phyloP scores from a whole-genome alignment of 352 stramenopile genomes.

The Hyaloperonospora arabidopsidis region DNA sequence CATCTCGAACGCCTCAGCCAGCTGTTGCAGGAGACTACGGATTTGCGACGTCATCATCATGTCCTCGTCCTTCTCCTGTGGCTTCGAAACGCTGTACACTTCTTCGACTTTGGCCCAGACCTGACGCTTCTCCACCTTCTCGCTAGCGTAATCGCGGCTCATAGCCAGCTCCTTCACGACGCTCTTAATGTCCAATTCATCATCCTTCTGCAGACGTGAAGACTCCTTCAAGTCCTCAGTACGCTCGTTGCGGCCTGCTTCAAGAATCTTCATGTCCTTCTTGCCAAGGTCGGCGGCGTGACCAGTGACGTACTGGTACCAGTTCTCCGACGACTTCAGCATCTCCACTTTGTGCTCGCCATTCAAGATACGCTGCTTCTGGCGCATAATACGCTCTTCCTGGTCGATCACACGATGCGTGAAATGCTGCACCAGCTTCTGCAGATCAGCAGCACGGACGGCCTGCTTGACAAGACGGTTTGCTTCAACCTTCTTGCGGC shows the following conservation, averaged over 20 bases:
- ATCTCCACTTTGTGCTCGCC: constrained; percentile 87
- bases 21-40: constrained; percentile 74
- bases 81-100: constrained; percentile 73
- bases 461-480: constrained; percentile 81
- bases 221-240: constrained; percentile 73
- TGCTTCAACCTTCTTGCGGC: constrained; percentile 81
- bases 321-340: constrained; percentile 86
- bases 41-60: constrained; percentile 90
- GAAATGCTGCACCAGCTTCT: constrained; percentile 86
- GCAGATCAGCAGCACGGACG: constrained; percentile 69
- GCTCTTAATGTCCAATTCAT: constrained; percentile 66
- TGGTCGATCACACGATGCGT: constrained; percentile 86
- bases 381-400: constrained; percentile 84
- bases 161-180: constrained; percentile 56
- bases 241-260: constrained; percentile 54
- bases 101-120: constrained; percentile 81
- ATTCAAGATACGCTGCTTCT: constrained; percentile 86
- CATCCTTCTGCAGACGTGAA: constrained; percentile 75
- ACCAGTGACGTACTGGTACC: constrained; percentile 83
- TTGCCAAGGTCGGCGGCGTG: constrained; percentile 66
- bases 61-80: constrained; percentile 86
- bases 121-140: constrained; percentile 80
- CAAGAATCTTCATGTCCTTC: constrained; percentile 81
- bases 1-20: constrained; percentile 85
- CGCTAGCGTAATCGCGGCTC: constrained; percentile 54